A percentile compares a stretch with the other conserved stretches of the same genome.
Conservation (phyloP, 2,329 filamentous ascomycete species). For the Pseudogymnoascus sp. region DNA sequence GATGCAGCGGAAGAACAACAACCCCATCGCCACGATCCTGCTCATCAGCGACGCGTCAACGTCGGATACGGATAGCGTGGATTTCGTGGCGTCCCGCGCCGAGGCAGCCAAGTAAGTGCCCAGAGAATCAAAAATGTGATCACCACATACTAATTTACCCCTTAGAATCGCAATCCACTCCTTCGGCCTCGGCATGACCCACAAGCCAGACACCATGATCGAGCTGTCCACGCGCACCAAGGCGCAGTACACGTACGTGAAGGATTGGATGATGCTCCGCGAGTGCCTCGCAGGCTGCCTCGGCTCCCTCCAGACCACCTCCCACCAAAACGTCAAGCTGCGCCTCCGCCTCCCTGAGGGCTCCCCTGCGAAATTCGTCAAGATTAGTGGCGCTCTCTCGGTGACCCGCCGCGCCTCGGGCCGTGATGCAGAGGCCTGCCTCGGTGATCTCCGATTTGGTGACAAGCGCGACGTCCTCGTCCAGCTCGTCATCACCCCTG, state of each 20-base stretch:
- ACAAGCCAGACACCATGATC: slow-evolving; percentile 98
- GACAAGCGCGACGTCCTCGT: slow-evolving; percentile 92
- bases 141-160: slow-evolving; percentile 13
- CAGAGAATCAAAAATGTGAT: not conserved
- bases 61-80: slow-evolving; percentile 87
- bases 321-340: slow-evolving; percentile 97
- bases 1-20: slow-evolving; percentile 95
- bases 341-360: slow-evolving; percentile 91
- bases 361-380: slow-evolving; percentile 95
- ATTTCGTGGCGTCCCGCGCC: slow-evolving; percentile 93
- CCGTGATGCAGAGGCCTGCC: slow-evolving; percentile 81
- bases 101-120: slow-evolving; percentile 83
- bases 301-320: slow-evolving; percentile 82
- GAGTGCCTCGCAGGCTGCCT: slow-evolving; percentile 92
- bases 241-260: slow-evolving; percentile 95
- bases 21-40: slow-evolving; percentile 89
- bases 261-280: slow-evolving; percentile 99
- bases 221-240: slow-evolving; percentile 92
- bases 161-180: slow-evolving; percentile 84
- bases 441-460: slow-evolving; percentile 89
- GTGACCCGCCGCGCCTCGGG: slow-evolving; percentile 95
- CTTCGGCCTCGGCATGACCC: slow-evolving; percentile 90
- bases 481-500: slow-evolving; percentile 84
- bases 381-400: slow-evolving; percentile 92
- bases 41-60: slow-evolving; percentile 96